phyloP scores from a whole-genome alignment of 2,329 filamentous ascomycete species.

The Diplodia sapinea region DNA sequence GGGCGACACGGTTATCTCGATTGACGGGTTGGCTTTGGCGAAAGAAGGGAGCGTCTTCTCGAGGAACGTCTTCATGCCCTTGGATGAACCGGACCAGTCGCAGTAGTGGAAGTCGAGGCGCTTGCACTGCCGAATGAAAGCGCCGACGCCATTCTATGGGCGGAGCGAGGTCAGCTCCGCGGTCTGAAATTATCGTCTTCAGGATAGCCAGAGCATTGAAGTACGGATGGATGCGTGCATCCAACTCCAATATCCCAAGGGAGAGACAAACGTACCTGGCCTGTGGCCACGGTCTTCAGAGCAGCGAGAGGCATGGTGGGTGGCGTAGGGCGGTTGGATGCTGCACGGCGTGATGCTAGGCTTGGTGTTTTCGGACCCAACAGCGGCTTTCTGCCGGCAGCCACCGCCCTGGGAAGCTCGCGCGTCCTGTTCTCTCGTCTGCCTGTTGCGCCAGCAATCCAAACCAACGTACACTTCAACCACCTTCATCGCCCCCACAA shows the following conservation, averaged over 20 bases:
- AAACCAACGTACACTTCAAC: background rate
- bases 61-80: slow-evolving; percentile 96
- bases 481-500: background rate
- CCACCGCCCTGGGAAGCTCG: slow-evolving; percentile 11
- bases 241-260: background rate
- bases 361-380: slow-evolving; percentile 20
- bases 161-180: slow-evolving; percentile 33
- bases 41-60: slow-evolving; percentile 77
- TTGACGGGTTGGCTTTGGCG: slow-evolving; percentile 78
- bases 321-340: slow-evolving; percentile 33
- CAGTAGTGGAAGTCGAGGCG: slow-evolving; percentile 96
- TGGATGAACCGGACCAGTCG: slow-evolving; percentile 91
- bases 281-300: slow-evolving; percentile 60
- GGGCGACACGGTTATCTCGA: slow-evolving; percentile 91
- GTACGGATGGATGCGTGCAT: background rate
- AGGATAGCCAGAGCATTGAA: background rate
- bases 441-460: slow-evolving; percentile 19
- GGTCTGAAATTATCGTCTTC: background rate
- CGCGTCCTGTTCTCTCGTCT: slow-evolving; percentile 16
- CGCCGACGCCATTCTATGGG: slow-evolving; percentile 87
- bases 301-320: slow-evolving; percentile 55
- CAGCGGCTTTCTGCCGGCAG: slow-evolving; percentile 6
- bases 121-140: slow-evolving; percentile 97
- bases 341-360: background rate
- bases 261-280: slow-evolving; percentile 55